phyloP scores from a whole-genome alignment of 805 yeast species.

The Tetrapisispora iriomotensis region DNA sequence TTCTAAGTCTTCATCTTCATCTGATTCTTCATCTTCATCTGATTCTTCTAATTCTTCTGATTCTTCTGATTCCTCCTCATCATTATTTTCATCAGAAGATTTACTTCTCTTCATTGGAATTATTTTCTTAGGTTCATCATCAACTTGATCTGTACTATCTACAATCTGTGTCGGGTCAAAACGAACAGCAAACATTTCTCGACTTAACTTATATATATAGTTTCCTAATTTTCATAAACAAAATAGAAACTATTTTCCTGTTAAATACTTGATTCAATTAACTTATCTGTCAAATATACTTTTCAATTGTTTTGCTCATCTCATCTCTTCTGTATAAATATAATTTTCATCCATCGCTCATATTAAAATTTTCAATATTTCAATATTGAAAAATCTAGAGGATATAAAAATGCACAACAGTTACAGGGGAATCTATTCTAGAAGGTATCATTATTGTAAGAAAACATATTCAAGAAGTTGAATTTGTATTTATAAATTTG shows the following conservation, averaged over 20 bases:
- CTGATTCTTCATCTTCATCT: too few species aligned
- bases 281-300: not conserved
- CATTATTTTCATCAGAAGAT: conserved; percentile 5
- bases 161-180: conserved; percentile 40
- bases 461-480: not conserved
- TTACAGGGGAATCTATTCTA: too few species aligned
- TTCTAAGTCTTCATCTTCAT: too few species aligned
- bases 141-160: not conserved
- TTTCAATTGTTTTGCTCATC: conserved; percentile 4
- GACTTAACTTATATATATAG: too few species aligned
- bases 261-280: not conserved
- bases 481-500: not conserved
- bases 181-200: conserved; percentile 64
- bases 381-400: not conserved
- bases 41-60: too few species aligned
- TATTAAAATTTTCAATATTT: conserved; percentile 6
- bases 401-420: too few species aligned
- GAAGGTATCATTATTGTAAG: too few species aligned
- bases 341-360: not conserved
- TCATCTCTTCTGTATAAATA: conserved; percentile 1
- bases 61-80: conserved; percentile 5
- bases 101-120: conserved; percentile 20
- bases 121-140: conserved; percentile 5
- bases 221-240: too few species aligned
- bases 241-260: too few species aligned